Evolutionary conservation across 805 yeast genomes (phyloP).

Genomic region (Ogataea paradorogensis): DNA sequence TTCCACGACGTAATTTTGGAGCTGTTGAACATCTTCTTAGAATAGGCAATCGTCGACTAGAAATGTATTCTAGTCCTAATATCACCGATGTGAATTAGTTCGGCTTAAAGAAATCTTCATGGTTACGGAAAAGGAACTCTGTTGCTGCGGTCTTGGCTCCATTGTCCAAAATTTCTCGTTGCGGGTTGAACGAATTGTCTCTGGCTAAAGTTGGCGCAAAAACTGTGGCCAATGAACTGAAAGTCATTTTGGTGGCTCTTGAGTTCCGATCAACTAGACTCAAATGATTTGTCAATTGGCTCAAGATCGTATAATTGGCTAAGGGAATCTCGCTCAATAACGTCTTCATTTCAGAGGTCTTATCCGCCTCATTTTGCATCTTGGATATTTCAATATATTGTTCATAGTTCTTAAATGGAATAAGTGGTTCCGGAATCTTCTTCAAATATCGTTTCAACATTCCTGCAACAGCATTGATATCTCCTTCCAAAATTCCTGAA

Average conservation of each 20-base stretch:
- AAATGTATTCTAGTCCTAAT: conserved; percentile 66
- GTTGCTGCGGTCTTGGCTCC: conserved; percentile 73
- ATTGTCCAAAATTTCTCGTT: conserved; percentile 82
- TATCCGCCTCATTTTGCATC: conserved; percentile 26
- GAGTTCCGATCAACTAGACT: conserved; percentile 52
- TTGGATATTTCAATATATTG: conserved; percentile 56
- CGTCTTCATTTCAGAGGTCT: conserved; percentile 42
- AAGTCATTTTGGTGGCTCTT: conserved; percentile 71
- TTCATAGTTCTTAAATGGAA: conserved; percentile 68
- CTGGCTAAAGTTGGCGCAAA: conserved; percentile 92
- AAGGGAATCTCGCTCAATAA: conserved; percentile 56
- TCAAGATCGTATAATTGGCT: conserved; percentile 62
- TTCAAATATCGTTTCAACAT: conserved; percentile 86
- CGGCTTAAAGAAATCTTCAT: conserved; percentile 31
- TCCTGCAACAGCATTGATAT: conserved; percentile 82
- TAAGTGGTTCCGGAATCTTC: conserved; percentile 79
- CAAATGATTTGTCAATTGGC: conserved; percentile 61
- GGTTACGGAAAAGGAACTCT: conserved; percentile 62
- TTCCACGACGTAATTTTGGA: conserved; percentile 76
- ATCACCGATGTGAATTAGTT: conserved; percentile 60
- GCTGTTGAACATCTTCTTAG: conserved; percentile 84
- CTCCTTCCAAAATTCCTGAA: conserved; percentile 36
- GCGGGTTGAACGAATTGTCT: conserved; percentile 60
- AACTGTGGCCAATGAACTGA: conserved; percentile 80
- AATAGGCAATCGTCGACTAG: conserved; percentile 67